phyloP scores from a whole-genome alignment of 1,284 basidiomycete species.

The Ustilago vetiveriae region DNA sequence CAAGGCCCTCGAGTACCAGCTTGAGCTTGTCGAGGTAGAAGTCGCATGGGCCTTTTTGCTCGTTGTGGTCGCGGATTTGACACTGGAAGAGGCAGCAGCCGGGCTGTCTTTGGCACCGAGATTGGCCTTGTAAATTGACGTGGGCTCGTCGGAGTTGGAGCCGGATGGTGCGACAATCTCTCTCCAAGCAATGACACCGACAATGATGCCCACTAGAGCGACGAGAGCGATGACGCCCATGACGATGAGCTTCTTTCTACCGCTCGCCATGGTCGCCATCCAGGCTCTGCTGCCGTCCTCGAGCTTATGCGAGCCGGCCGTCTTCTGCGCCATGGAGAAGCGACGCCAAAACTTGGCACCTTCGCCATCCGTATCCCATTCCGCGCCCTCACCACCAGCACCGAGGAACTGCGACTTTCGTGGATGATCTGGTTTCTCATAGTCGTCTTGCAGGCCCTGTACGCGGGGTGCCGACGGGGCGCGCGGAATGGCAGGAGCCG shows the following conservation, averaged over 20 bases:
- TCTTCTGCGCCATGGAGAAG: conserved; percentile 54
- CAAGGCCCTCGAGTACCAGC: conserved; percentile 11
- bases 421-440: conserved; percentile 50
- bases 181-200: conserved; percentile 59
- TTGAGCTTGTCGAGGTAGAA: conserved; percentile 9
- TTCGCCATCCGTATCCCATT: conserved; percentile 59
- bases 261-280: conserved; percentile 30
- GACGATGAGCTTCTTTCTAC: conserved; percentile 41
- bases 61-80: conserved; percentile 7
- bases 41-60: conserved; percentile 13
- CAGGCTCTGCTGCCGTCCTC: conserved; percentile 40
- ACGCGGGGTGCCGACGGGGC: conserved; percentile 38
- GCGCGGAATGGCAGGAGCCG: conserved; percentile 15
- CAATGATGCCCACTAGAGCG: conserved; percentile 48
- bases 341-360: conserved; percentile 62
- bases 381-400: conserved; percentile 52
- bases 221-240: conserved; percentile 41
- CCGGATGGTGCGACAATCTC: conserved; percentile 42
- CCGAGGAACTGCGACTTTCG: conserved; percentile 59
- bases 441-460: conserved; percentile 45
- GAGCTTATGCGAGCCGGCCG: conserved; percentile 33
- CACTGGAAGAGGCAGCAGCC: background rate
- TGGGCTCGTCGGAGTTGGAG: conserved; percentile 21
- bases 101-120: conserved; percentile 17
- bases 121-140: conserved; percentile 39